Evolutionary conservation across 2,329 filamentous ascomycete genomes (phyloP), one percentile per base, ranked within the genome.

Genomic region (Apiospora sp.): DNA sequence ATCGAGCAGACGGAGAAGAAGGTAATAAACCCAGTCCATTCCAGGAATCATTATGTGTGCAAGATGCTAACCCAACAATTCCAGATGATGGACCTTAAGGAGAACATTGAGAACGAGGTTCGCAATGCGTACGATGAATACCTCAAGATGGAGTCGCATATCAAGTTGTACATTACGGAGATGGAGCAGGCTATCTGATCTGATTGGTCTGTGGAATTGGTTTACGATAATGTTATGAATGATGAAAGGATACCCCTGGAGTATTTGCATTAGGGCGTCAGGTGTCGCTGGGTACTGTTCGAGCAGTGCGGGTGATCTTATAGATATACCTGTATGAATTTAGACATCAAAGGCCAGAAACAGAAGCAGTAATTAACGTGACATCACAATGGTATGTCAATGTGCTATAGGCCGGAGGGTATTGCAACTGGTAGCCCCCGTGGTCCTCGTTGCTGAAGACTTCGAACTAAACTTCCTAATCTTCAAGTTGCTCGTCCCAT

Each of bases 1-100:
- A 98, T 99, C 75, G 96, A 99, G 84, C 95, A 98, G 86, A 98
- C 94, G 12, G 96, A 98, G 88, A 98, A 98, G 86, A 98, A 98
- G 93, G 95, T 95, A 86, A 78, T 86, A 80, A 41, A 73, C 8
- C 19, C 24, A 27, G 34, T 22, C 34, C 22, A 27, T 43, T 19
- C 22, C 27, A 13, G 43, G 16, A 12, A 13, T 44, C 69, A 49
- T 44, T 68, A 49, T 43, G 34, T 37, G 0, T 27, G 16, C 54
- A 10, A n/a, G 43, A 73, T 78, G 75, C 80, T 79, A 73, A 80
- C 73, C 19, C 58, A 67, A 72, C 0, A 54, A n/a, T 7, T 51
- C 71, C 75, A 98, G 95, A 99, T 98, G 96, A 91, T 93, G 68
- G 96, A 99, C 83, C 88, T 99, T 77, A 98, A 98, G 81, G 96